Percentiles rank a stretch among this genome's conserved stretches.
phyloP scores from a whole-genome alignment of 495 filamentous ascomycete species.

The Alectoria sarmentosa region DNA sequence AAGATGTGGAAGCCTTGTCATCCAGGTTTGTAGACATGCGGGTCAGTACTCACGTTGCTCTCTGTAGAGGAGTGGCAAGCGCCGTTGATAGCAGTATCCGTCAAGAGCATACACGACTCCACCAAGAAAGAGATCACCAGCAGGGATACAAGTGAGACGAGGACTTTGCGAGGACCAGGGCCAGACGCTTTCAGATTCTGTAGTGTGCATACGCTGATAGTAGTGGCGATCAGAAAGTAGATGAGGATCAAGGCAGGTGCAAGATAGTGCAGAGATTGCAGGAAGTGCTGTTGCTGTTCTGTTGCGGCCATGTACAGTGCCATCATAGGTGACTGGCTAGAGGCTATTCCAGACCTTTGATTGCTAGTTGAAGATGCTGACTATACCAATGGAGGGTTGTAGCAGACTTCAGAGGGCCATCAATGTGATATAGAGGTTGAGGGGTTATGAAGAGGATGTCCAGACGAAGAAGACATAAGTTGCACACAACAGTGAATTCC shows the following conservation, averaged over 20 bases:
- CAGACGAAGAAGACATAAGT: background rate
- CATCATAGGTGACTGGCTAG: background rate
- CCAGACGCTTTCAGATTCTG: conserved; percentile 38
- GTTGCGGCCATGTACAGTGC: background rate
- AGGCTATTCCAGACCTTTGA: background rate
- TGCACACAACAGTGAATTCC: background rate
- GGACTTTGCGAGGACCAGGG: conserved; percentile 38
- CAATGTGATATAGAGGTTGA: background rate
- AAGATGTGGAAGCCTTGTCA: background rate
- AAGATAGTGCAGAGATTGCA: conserved; percentile 41
- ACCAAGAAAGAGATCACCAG: conserved; percentile 41
- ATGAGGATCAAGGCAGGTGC: conserved; percentile 48
- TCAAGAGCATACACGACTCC: conserved; percentile 10
- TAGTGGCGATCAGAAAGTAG: conserved; percentile 48
- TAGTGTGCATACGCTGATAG: conserved; percentile 48
- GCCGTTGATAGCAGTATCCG: conserved; percentile 3
- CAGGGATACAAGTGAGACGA: conserved; percentile 41
- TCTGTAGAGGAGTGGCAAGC: conserved; percentile 12
- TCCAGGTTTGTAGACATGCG: background rate
- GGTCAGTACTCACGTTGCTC: conserved; percentile 4
- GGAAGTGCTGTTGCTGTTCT: conserved; percentile 2
- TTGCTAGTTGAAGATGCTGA: background rate
- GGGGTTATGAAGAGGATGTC: background rate
- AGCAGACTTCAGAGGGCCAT: background rate
- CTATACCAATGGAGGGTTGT: background rate